phyloP scores from a whole-genome alignment of 2,329 filamentous ascomycete genomes.

The Purpureocillium lavendulum region DNA sequence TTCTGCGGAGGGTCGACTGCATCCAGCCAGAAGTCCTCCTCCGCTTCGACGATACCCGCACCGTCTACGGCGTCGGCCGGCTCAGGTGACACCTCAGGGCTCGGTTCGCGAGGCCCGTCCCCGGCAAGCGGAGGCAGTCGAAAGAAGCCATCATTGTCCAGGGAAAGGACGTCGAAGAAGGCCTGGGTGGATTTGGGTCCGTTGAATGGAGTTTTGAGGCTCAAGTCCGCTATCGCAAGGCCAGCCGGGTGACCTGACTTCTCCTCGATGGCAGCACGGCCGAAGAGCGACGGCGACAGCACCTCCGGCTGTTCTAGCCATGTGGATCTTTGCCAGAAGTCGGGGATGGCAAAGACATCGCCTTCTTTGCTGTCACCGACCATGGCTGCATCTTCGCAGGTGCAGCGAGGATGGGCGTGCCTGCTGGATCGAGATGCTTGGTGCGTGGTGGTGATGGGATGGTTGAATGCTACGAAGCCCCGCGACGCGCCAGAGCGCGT shows the following conservation, averaged over 20 bases:
- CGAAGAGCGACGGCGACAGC: conserved; percentile 31
- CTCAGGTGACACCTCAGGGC: background rate
- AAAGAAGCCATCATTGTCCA: conserved; percentile 22
- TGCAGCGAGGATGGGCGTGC: no score
- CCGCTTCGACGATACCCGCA: background rate
- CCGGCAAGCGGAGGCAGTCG: conserved; percentile 8
- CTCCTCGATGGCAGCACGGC: conserved; percentile 16
- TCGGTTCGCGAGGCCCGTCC: conserved; percentile 1
- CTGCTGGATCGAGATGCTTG: no score
- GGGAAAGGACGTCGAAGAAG: conserved; percentile 10
- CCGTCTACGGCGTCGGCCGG: background rate
- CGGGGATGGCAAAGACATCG: conserved; percentile 55
- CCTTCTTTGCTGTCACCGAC: conserved; percentile 32
- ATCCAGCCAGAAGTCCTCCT: conserved; percentile 36
- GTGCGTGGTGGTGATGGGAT: no score
- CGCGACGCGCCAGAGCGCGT: no score
- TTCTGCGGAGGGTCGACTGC: conserved; percentile 21
- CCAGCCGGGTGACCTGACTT: no score
- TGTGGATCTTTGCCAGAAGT: conserved; percentile 49
- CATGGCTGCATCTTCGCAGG: conserved; percentile 17
- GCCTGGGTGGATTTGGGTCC: no score
- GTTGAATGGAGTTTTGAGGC: no score
- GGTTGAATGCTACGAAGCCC: no score
- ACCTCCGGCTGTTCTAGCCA: conserved; percentile 28
- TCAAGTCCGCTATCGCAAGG: no score